Evolutionary conservation across 2,329 filamentous ascomycete species (phyloP), one percentile per base, ranked within the genome.

Genomic region (Cercospora zeae-maydis): DNA sequence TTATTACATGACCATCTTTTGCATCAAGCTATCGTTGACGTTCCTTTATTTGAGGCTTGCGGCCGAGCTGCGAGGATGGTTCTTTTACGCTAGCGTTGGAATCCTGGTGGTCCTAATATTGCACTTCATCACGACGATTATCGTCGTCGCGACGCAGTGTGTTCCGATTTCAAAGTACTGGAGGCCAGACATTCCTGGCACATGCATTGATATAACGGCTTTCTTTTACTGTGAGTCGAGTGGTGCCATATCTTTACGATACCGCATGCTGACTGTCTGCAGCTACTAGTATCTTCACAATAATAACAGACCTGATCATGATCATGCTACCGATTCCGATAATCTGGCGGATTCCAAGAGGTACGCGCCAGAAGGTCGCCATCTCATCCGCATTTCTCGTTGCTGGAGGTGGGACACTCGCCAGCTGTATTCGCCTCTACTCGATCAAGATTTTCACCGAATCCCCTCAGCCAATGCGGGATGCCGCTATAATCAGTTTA

Each of bases 1-100:
- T 66, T 79, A 79, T 67, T 76, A 77, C 63, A 61, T 70, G 47
- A 76, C 75, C 58, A 77, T 78, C 59, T 77, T 76, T 73, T 74
- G 72, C 51, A 71, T 78, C 63, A 78, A 78, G 67, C 70, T 78
- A 45, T 76, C 76, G 0, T 70, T 78, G 7, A 71, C 78, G 7
- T 67, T 76, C 60, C 73, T 79, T 68, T 79, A 79, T 64, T 66
- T 74, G 30, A 74, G 75, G 33, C 72, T 78, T n/a, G 70, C 69
- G 34, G 75, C 53, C 19, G 64, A 67, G n/a, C 45, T 69, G 19
- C 58, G 67, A 36, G 64, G 65, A 31, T 63, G 64, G 42, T 63
- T 69, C 58, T 69, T 65, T 30, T 60, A 63, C 16, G 60, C 65
- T 36, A 69, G 66, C 16, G 54, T 79, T 30, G 72, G 70, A 53